Conservation (phyloP, 2,329 filamentous ascomycete species). For the Bretziella fagacearum region DNA sequence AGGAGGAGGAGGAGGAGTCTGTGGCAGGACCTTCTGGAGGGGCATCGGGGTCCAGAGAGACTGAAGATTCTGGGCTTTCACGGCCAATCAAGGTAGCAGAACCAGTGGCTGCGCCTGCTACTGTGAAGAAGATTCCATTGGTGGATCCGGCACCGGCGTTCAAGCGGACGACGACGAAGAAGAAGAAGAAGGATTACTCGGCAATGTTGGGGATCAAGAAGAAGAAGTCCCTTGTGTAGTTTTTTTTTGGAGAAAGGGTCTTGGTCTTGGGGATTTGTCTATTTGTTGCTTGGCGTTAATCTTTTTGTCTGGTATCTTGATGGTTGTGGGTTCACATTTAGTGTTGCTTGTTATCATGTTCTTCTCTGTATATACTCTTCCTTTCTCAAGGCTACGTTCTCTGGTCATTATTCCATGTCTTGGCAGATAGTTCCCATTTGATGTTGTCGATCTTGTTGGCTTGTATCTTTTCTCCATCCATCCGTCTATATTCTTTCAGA, state of each 20-base stretch:
- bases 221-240: constrained; percentile 44
- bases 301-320: not conserved
- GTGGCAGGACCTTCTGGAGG: not conserved
- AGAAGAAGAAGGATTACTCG: constrained; percentile 72
- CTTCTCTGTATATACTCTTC: no score
- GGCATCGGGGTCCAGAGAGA: constrained; percentile 11
- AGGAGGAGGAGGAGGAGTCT: no score
- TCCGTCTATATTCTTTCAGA: no score
- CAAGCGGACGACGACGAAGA: constrained; percentile 53
- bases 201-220: constrained; percentile 75
- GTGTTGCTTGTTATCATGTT: no score
- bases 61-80: not conserved
- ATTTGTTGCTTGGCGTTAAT: not conserved
- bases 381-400: no score
- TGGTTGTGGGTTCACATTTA: no score
- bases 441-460: no score
- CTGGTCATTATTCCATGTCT: no score
- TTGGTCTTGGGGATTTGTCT: not conserved
- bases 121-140: constrained; percentile 16
- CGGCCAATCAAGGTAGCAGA: not conserved
- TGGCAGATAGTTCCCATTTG: no score
- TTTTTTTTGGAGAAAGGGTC: constrained; percentile 2
- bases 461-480: no score
- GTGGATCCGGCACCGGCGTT: constrained; percentile 28
- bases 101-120: constrained; percentile 1